phyloP scores from a whole-genome alignment of 2,329 filamentous ascomycete species.

The Arthrobotrys megalospora region DNA sequence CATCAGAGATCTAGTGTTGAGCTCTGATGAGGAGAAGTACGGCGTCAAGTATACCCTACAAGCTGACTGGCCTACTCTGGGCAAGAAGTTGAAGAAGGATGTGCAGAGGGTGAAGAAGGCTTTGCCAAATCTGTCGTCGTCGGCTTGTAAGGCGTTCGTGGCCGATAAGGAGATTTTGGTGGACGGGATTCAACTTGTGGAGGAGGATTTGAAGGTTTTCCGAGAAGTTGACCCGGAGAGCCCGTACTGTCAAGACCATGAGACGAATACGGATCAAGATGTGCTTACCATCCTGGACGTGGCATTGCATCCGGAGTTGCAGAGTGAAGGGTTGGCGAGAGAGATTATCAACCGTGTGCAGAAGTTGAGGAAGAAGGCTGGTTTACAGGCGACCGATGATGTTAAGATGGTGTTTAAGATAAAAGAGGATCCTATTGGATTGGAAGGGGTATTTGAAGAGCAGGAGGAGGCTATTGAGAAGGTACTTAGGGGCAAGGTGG shows the following conservation, averaged over 20 bases:
- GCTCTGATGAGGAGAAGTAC: conserved; percentile 89
- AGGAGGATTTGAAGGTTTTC: conserved; percentile 86
- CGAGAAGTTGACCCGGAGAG: conserved; percentile 80
- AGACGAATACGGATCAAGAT: conserved; percentile 89
- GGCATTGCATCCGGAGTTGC: conserved; percentile 85
- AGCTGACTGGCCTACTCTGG: conserved; percentile 93
- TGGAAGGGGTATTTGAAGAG: conserved; percentile 78
- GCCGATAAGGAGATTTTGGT: conserved; percentile 81
- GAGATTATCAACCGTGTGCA: conserved; percentile 96
- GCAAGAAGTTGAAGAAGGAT: conserved; percentile 98
- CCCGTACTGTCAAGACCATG: conserved; percentile 79
- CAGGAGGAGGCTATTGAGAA: conserved; percentile 81
- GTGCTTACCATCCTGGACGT: conserved; percentile 92
- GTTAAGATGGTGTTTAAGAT: conserved; percentile 94
- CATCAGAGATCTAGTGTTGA: conserved; percentile 85
- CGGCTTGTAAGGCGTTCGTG: conserved; percentile 85
- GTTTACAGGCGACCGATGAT: conserved; percentile 90
- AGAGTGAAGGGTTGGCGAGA: conserved; percentile 87
- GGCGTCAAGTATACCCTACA: conserved; percentile 91
- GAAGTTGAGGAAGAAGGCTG: conserved; percentile 91
- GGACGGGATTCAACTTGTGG: conserved; percentile 85
- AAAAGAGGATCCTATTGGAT: conserved; percentile 81
- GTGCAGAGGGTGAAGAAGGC: conserved; percentile 92
- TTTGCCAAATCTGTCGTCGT: conserved; percentile 81
- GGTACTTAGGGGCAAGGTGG: conserved; percentile 80